Evolutionary conservation across 163 green algal genomes (phyloP).

Genomic region (Scenedesmus sp.): DNA sequence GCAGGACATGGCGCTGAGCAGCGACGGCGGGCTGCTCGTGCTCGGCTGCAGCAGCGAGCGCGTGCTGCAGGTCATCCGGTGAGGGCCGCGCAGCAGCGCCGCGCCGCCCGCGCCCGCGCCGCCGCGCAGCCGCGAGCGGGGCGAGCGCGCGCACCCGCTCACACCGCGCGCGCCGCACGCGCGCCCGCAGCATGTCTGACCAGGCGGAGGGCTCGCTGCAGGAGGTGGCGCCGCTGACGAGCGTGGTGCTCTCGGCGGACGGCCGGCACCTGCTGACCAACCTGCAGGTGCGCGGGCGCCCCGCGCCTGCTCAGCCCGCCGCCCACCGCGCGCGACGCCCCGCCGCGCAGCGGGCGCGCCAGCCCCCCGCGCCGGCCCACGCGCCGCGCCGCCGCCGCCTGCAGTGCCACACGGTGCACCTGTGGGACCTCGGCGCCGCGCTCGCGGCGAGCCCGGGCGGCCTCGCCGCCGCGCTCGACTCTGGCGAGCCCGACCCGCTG

Average conservation of each 20-base stretch:
- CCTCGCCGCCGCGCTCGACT: conserved; percentile 41
- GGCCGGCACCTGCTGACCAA: conserved; percentile 77
- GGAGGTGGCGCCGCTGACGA: conserved; percentile 76
- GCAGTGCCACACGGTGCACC: conserved; percentile 66
- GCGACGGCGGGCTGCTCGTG: conserved; percentile 60
- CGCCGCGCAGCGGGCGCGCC: too few relatives aligned
- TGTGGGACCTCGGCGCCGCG: conserved; percentile 65
- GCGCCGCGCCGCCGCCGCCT: not conserved
- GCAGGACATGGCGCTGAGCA: conserved; percentile 74
- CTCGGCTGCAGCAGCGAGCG: conserved; percentile 52
- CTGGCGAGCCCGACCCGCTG: conserved; percentile 37
- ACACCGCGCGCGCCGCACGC: too few relatives aligned
- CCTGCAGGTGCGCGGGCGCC: conserved; percentile 41
- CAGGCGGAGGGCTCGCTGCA: conserved; percentile 51
- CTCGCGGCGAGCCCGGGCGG: not conserved
- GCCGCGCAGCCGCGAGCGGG: too few relatives aligned
- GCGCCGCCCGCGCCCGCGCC: too few relatives aligned
- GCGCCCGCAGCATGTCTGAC: conserved; percentile 59
- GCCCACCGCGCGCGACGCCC: too few relatives aligned
- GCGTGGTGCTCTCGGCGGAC: conserved; percentile 72
- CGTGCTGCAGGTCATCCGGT: conserved; percentile 56
- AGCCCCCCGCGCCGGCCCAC: too few relatives aligned
- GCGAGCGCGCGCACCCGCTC: too few relatives aligned
- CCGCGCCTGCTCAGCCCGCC: not conserved
- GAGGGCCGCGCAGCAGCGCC: too few relatives aligned